Base-by-base conservation (phyloP, 805 yeast genomes). In the Wickerhamiella lipophila region DNA sequence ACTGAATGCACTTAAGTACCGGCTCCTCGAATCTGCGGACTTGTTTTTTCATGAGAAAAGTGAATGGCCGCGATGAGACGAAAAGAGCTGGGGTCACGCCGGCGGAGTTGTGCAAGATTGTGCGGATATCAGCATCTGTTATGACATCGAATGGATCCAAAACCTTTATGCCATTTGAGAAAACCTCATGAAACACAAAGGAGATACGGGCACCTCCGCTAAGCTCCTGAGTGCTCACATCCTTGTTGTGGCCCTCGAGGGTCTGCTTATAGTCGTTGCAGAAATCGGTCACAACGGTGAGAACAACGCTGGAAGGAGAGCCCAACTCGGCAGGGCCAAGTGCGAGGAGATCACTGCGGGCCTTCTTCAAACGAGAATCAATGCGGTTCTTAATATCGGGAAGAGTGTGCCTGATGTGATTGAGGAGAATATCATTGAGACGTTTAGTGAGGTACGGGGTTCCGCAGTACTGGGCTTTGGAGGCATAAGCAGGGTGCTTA, bases 161-260 rank as follows among this genome's bases (percentile, higher is more conserved):
- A 0, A 96, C 82, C 62, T 77, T 76, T 50, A 92, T 75, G 69
- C 97, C 98, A 65, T 87, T 88, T 62, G 89, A 82, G 72, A 79
- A 92, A 53, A 92, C 84, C 69, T 92, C 97, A 66, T 92, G 97
- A 73, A 92, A 92, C 13, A 92, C 97, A 70, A 87, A 92, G 36
- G 95, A 83, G 55, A 92, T 85, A 74, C 98, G 82, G 0, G 98
- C 98, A 66, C 95, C 98, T 64, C 98, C 98, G 58, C 94, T 82
- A 58, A 92, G 76, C 68, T 92, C 98, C 64, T 81, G 78, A 11
- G 89, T 77, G 4, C 92, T 79, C 59, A 92, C 74, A 60, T 89
- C 98, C 65, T 79, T 83, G 34, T 94, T 83, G 64, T 87, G 94
- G 69, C 98, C 98, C 59, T 86, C 94, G 56, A 92, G 71, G 39